These are phyloP conservation scores for Kluyveromyces nonfermentans DNA, from an alignment of 805 yeast genomes.

Conservation along the genomic window DNA sequence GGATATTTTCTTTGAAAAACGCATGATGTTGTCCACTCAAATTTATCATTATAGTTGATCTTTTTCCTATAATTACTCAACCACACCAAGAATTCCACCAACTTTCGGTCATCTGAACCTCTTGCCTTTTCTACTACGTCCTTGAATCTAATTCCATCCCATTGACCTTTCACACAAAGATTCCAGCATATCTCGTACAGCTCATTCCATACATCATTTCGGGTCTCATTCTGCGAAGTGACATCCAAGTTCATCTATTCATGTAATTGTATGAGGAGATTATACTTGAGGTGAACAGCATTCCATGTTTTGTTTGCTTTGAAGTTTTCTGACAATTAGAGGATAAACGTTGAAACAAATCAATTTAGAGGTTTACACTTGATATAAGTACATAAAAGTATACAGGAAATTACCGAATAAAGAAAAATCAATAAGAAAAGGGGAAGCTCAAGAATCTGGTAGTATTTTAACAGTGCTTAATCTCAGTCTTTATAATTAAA, in stretches of 20 bases:
- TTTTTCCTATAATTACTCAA: conserved; percentile 9
- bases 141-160: background rate
- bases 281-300: background rate
- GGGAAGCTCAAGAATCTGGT: background rate
- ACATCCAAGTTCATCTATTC: background rate
- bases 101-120: conserved; percentile 9
- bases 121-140: conserved; percentile 2
- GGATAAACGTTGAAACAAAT: background rate
- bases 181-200: conserved; percentile 1
- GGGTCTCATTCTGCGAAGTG: background rate
- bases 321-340: background rate
- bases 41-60: conserved; percentile 7
- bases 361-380: background rate
- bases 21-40: conserved; percentile 21
- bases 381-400: no score
- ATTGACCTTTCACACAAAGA: background rate
- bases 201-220: background rate
- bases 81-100: conserved; percentile 9
- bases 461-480: background rate
- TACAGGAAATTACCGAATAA: background rate
- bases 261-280: background rate
- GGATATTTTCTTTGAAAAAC: conserved; percentile 16
- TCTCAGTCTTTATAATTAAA: background rate
- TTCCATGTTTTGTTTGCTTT: background rate
- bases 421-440: background rate